phyloP scores from a whole-genome alignment of 495 filamentous ascomycete genomes.

The Neurospora africana region DNA sequence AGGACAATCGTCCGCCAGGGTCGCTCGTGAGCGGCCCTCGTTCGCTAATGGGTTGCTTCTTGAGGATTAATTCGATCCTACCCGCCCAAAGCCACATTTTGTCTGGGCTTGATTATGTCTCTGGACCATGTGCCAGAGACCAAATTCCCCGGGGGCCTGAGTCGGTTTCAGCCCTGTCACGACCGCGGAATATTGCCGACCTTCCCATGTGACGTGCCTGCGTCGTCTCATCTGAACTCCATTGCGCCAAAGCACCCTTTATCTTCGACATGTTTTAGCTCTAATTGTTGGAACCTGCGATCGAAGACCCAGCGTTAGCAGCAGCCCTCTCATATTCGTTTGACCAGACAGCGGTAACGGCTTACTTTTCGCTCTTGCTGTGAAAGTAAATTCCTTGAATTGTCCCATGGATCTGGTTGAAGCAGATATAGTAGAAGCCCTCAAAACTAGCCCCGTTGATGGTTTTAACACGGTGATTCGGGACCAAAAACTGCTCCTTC shows the following conservation, averaged over 20 bases:
- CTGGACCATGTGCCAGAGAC: neutral
- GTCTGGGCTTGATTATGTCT: neutral
- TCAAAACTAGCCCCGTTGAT: conserved; percentile 95
- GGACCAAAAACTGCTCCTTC: conserved; percentile 98
- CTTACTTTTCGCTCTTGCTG: conserved; percentile 90
- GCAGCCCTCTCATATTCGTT: neutral
- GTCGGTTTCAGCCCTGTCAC: neutral
- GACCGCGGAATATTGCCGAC: neutral
- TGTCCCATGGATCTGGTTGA: conserved; percentile 77
- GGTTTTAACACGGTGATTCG: conserved; percentile 80
- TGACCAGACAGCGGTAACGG: conserved; percentile 3
- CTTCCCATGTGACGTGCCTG: neutral
- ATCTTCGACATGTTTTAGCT: conserved; percentile 78
- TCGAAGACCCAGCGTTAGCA: neutral
- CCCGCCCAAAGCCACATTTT: neutral
- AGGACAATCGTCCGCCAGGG: neutral
- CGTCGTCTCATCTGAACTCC: conserved; percentile 70
- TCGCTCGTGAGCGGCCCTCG: neutral
- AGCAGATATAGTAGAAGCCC: conserved; percentile 99
- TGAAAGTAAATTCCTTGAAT: conserved; percentile 97
- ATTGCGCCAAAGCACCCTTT: conserved; percentile 76
- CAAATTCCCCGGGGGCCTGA: neutral
- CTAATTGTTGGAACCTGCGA: conserved; percentile 77
- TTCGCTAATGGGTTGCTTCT: neutral
- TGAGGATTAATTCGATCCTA: neutral